Evolutionary conservation across 202 grass and related monocot species (phyloP), one percentile per base, ranked within the genome.

Genomic region (Saccharum hybrid): DNA sequence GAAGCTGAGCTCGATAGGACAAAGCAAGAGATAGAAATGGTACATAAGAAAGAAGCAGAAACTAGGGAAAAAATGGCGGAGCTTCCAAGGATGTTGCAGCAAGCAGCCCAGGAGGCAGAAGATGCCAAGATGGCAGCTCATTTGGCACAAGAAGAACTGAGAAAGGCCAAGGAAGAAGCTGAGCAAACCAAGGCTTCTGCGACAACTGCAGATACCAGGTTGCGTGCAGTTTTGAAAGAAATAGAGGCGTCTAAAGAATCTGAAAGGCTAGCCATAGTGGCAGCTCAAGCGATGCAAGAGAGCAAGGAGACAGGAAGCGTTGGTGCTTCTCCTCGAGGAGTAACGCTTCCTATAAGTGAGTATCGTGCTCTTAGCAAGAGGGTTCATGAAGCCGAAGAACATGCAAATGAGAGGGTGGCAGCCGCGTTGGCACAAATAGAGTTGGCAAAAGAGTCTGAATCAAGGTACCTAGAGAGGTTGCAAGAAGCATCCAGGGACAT

Each of bases 51-150:
- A 46, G 96, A 98, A 88, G 87, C 56, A 86, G 87, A 87, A 77
- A 74, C 81, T 57, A 71, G 89, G 78, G 85, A 85, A 60, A 93
- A 95, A 84, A 93, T 90, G 85, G 62, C 68, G 19, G 80, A 95
- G 52, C 89, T 98, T 74, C 96, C 96, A 37, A 95, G 91, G 37
- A 91, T 93, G 83, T 82, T 98, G 82, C 96, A 94, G 85, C 81
- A 83, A 83, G 89, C 90, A 41, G 88, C 96, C 28, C 84, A 93
- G 60, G 91, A 88, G 82, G 96, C 92, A 63, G 90, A 98, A 40
- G 81, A 86, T 71, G 87, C 92, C n/a, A 98, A 91, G 54, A 84
- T 81, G 62, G 62, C 71, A 66, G 87, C 87, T 71, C 87, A 93
- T 70, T 75, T 81, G 45, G 83, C 90, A 76, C 90, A 77, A 79